Percentiles rank a stretch among this genome's conserved stretches.
Evolutionary conservation across 306 rosid species (phyloP).

Genomic region (Rosa persica): DNA sequence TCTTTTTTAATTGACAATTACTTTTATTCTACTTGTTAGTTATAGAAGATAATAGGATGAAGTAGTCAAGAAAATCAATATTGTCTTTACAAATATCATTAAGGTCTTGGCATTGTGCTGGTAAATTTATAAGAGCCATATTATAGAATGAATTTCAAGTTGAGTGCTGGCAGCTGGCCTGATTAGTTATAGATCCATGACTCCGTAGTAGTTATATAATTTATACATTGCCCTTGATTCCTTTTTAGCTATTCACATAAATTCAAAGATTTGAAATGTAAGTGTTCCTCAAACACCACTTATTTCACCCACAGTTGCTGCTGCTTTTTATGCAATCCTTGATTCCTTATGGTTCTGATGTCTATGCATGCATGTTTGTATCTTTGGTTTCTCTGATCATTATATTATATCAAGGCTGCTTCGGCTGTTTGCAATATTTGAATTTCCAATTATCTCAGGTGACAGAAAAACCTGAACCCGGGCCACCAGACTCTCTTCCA

Average conservation of each 20-base stretch:
- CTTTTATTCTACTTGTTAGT: neutral
- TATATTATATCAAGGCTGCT: constrained; percentile 20
- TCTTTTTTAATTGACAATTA: neutral
- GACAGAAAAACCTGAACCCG: constrained; percentile 41
- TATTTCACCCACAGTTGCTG: neutral
- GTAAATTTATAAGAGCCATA: neutral
- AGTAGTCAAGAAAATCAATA: neutral
- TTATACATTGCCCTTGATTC: neutral
- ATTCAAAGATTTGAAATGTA: neutral
- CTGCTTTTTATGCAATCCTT: neutral
- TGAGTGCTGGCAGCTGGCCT: neutral
- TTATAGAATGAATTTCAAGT: neutral
- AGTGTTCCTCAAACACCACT: too few relatives aligned
- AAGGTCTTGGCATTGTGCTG: neutral
- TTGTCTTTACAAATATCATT: neutral
- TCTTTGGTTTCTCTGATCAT: constrained; percentile 9
- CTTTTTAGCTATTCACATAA: too few relatives aligned
- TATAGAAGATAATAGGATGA: neutral
- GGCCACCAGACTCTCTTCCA: constrained; percentile 28
- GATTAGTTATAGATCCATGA: neutral
- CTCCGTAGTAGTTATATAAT: neutral
- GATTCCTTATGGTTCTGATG: neutral
- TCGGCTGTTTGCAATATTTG: constrained; percentile 18
- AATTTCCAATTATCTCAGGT: constrained; percentile 44
- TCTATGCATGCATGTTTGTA: neutral